Conservation (phyloP, 805 yeast genomes). For the Hanseniaspora hatyaiensis region DNA sequence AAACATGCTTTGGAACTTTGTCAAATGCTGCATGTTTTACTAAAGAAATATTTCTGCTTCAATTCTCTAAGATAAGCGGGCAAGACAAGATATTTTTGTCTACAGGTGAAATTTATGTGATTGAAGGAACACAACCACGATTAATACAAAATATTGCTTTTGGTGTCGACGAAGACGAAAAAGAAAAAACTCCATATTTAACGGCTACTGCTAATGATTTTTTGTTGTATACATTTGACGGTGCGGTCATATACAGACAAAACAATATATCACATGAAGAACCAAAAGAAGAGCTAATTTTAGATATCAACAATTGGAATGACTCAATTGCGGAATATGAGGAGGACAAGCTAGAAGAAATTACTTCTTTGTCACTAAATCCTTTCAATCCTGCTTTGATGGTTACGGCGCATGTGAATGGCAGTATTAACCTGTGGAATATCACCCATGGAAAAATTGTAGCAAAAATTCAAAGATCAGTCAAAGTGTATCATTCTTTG, state of each 20-base stretch:
- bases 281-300: not conserved
- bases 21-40: not conserved
- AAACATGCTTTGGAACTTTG: not conserved
- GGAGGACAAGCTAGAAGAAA: constrained; percentile 14
- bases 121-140: no score
- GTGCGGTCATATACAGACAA: not conserved
- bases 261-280: not conserved
- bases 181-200: no score
- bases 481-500: constrained; percentile 5
- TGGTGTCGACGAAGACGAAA: no score
- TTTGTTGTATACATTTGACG: constrained; percentile 5
- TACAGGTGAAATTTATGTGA: no score
- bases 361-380: constrained; percentile 1
- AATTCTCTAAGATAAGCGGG: not conserved
- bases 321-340: constrained; percentile 11
- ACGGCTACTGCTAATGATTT: no score
- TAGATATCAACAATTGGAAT: constrained; percentile 9
- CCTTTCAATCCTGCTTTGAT: not conserved
- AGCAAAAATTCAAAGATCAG: not conserved
- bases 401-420: constrained; percentile 4
- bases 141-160: no score
- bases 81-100: no score
- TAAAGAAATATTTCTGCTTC: not conserved
- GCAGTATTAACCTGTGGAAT: constrained; percentile 13
- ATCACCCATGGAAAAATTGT: not conserved